Percentiles rank a stretch among this genome's conserved stretches.
Conservation (phyloP, 2,329 filamentous ascomycete genomes). For the Alternaria triticimaculans region DNA sequence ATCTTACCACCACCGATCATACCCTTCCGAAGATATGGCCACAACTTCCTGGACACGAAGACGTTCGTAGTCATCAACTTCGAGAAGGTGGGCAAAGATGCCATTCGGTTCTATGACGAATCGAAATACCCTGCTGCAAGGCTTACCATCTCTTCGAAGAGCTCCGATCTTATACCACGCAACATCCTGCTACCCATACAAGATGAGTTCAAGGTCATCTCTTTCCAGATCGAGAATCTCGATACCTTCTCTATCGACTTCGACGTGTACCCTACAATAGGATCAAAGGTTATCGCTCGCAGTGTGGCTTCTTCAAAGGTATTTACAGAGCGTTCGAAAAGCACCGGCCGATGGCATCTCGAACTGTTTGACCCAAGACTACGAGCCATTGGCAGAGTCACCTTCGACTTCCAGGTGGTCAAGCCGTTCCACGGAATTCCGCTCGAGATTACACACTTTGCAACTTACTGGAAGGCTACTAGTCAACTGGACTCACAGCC, state of each 20-base stretch:
- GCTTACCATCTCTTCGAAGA: slow-evolving; percentile 94
- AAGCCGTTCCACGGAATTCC: slow-evolving; percentile 93
- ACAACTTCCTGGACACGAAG: slow-evolving; percentile 98
- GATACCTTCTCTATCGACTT: slow-evolving; percentile 95
- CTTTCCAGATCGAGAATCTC: slow-evolving; percentile 94
- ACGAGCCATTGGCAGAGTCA: slow-evolving; percentile 89
- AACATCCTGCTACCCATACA: slow-evolving; percentile 96
- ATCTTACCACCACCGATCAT: slow-evolving; percentile 96
- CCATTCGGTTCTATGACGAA: slow-evolving; percentile 94
- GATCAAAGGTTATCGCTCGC: slow-evolving; percentile 95
- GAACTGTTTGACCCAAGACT: slow-evolving; percentile 92
- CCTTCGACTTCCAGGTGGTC: slow-evolving; percentile 93
- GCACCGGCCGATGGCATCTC: slow-evolving; percentile 79
- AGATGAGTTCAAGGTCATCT: slow-evolving; percentile 91
- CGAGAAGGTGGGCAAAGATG: slow-evolving; percentile 73
- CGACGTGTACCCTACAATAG: slow-evolving; percentile 96
- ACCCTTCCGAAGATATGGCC: slow-evolving; percentile 89
- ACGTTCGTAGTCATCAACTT: slow-evolving; percentile 94
- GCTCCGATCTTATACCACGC: slow-evolving; percentile 93
- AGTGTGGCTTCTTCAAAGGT: slow-evolving; percentile 88
- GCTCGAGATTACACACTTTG: slow-evolving; percentile 95
- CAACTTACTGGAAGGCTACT: slow-evolving; percentile 99
- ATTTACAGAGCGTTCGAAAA: slow-evolving; percentile 77
- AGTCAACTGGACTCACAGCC: slow-evolving; percentile 87
- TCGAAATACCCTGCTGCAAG: slow-evolving; percentile 95